A percentile compares a stretch with the other conserved stretches of the same genome.
Evolutionary conservation across 1,139 yeast species (phyloP).

Genomic region (Pichia sp.): DNA sequence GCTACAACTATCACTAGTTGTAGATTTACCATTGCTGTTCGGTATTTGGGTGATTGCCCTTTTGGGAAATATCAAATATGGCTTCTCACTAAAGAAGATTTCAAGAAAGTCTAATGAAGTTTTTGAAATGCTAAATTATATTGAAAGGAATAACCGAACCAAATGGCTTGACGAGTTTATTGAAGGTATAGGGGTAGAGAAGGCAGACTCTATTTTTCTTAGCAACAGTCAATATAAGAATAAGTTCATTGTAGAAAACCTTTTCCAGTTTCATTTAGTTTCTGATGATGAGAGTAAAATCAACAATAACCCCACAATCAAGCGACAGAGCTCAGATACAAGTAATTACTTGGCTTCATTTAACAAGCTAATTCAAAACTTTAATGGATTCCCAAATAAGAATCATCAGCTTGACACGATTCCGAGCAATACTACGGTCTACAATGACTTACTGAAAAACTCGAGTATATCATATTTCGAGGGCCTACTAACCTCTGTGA

Average conservation of each 20-base stretch:
- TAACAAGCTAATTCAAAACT: constrained; percentile 29
- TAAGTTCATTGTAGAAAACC: constrained; percentile 20
- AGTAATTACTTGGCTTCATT: constrained; percentile 25
- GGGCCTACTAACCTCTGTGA: constrained; percentile 16
- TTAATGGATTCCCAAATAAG: constrained; percentile 23
- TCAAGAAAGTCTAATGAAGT: constrained; percentile 54
- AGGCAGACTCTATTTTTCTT: constrained; percentile 36
- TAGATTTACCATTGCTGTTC: constrained; percentile 75
- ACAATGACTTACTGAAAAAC: not conserved
- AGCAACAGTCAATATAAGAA: constrained; percentile 26
- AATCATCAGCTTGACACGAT: not conserved
- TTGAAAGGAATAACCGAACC: constrained; percentile 53
- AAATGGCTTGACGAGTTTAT: constrained; percentile 61
- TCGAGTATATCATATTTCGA: constrained; percentile 7
- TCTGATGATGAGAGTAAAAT: constrained; percentile 5
- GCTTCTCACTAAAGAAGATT: constrained; percentile 47
- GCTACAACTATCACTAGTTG: constrained; percentile 48
- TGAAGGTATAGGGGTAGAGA: constrained; percentile 39
- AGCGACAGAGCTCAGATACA: constrained; percentile 12
- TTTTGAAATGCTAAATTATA: constrained; percentile 52
- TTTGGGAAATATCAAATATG: constrained; percentile 67
- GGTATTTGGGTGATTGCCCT: constrained; percentile 73
- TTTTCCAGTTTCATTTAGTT: constrained; percentile 18
- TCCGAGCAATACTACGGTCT: not conserved
- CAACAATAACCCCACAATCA: not conserved